Base-by-base conservation (phyloP, 805 yeast genomes). In the Saturnispora gosingensis region DNA sequence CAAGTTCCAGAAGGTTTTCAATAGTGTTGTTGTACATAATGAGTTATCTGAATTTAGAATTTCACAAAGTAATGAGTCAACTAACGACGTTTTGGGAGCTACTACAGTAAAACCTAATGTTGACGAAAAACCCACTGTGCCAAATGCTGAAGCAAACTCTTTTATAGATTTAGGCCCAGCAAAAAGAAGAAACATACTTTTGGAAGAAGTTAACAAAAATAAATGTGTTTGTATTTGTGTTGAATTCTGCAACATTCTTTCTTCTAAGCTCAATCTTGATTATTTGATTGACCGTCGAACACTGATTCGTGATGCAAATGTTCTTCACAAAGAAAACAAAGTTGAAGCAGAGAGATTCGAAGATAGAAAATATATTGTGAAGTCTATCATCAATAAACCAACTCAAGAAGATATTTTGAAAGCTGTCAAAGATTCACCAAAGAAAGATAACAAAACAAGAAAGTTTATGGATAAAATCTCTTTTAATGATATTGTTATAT, bases 271-370 rank as follows among this genome's bases (percentile, higher is more conserved):
- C 55, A 74, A 73, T 0, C 69, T 76, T 13, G 64, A 63, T 28
- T 61, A 65, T 36, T 38, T 43, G 1, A 69, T 81, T 16, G 90
- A 84, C 57, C 72, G 77, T 34, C 74, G 73, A 49, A 84, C 90
- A 0, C 59, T 78, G 11, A 59, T 61, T 6, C 71, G 74, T 5
- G 83, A 78, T 55, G 67, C 77, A 0, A 55, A 58, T 1, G 52
- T 58, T 4, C 64, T 80, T 28, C 64, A 64, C 4, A 54, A 56
- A 0, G 63, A 69, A 11, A 68, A 71, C 0, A 22, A 50, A 3
- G 40, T 65, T 6, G 51, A 42, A n/a, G 45, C 57, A 1, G 54
- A 53, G 20, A 46, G 43, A 48, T 24, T 45, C 51, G 53, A 48
- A 25, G 42, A 34, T 16, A 24, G 53, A 48, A 53, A 54, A 50